Base-by-base conservation (phyloP, 2,329 filamentous ascomycete genomes). In the Dactylellina haptotyla region DNA sequence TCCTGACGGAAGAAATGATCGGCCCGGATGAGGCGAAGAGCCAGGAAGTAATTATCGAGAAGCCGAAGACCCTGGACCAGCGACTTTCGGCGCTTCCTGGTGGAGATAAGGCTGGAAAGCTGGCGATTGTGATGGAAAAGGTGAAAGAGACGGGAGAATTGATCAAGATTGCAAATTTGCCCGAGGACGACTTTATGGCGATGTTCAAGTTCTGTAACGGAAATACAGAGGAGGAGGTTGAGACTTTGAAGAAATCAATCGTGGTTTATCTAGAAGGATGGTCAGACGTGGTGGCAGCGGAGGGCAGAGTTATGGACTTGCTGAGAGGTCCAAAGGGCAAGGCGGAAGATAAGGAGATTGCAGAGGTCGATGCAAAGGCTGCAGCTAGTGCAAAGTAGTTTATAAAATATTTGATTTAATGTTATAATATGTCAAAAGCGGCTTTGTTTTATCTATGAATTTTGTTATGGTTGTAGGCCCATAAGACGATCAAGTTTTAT, bases 271-370 rank as follows among this genome's bases (percentile, higher is more conserved):
- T 73, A 30, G 61, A 66, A 41, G 61, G 61, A 2, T 73, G 69
- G 69, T 39, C 56, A 16, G 61, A 73, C 62, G 61, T 62, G 5
- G 69, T 73, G 25, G 69, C 69, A 8, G 69, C 69, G 8, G 69
- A 73, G 32, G 45, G 37, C 2, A 61, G 48, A 56, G 69, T 73
- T 43, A 61, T 66, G 30, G 39, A 61, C 20, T 45, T 64, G 20
- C 23, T 73, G 20, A 48, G 54, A 20, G 61, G 69, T 3, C 5
- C 30, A 18, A 66, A 61, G 39, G 54, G 61, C 0, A 59, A 59
- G 9, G 39, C 48, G 1, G 69, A 73, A 25, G 69, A 73, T 12
- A 50, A 73, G 23, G 69, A 73, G 39, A 73, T 66, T 32, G 61
- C 37, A 28, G 69, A 73, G 28, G 54, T 30, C 14, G 69, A 66